Evolutionary conservation across 305 asterid species (phyloP).

Genomic region (Solanum hybrid): DNA sequence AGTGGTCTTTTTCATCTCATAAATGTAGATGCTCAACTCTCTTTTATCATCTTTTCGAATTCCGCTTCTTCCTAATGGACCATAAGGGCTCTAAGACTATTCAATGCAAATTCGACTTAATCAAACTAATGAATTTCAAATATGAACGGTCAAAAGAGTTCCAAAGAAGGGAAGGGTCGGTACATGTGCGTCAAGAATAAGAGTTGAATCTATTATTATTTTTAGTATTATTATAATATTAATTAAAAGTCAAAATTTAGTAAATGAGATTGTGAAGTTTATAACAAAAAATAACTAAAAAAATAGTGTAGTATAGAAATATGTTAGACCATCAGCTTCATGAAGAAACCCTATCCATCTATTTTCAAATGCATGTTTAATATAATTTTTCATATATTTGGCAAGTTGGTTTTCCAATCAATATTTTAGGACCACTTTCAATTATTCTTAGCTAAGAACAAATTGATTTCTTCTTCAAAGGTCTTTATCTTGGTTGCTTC

Average conservation of each 20-base stretch:
- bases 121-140: neutral
- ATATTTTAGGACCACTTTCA: slow-evolving; percentile 1
- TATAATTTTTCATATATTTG: neutral
- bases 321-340: neutral
- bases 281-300: neutral
- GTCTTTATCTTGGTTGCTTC: neutral
- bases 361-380: neutral
- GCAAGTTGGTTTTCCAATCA: neutral
- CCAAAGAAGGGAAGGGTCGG: neutral
- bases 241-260: neutral
- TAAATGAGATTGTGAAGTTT: neutral
- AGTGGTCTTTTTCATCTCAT: neutral
- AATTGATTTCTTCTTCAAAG: neutral
- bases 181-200: neutral
- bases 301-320: neutral
- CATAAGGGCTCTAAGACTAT: neutral
- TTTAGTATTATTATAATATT: neutral
- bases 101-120: neutral
- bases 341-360: neutral
- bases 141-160: neutral
- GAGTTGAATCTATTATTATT: neutral
- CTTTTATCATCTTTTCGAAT: neutral
- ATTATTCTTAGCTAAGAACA: neutral
- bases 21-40: neutral
- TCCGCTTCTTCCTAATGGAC: neutral